Base-by-base conservation (phyloP, 306 rosid genomes). In the Mimosa bimucronata region DNA sequence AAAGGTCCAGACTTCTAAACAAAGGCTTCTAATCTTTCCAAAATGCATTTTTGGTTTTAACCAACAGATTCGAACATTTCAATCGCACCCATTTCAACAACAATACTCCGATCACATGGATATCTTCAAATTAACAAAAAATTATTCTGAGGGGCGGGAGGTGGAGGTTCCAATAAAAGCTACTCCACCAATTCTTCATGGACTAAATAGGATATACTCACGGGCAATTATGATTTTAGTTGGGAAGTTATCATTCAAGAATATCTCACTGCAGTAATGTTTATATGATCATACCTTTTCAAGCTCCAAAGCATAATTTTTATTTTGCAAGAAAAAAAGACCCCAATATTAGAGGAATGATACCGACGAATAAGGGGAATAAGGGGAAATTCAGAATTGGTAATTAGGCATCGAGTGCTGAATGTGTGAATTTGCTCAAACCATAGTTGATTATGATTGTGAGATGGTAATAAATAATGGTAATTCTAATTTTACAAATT, bases 401-500 rank as follows among this genome's bases (percentile, higher is more conserved):
- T 23, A 58, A 58, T 58, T 58, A 21, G 31, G 73, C 74, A 82
- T 50, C 46, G 5, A 57, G 26, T 72, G 41, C 48, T 60, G 42
- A 72, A 77, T 40, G 15, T 19, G 66, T 58, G 31, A 31, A 76
- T 69, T 18, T 77, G 34, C 53, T 30, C 38, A 53, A 82, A 14
- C 40, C 8, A 15, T 48, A 50, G 55, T 25, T 26, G 16, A 71
- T 52, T 14, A 77, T 42, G 25, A 23, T 53, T 55, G 73, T 5
- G 38, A 44, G 30, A 83, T 64, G 48, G 46, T 53, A 66, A 45
- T 62, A 83, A 41, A 82, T 42, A 77, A 60, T 26, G 37, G 53
- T 46, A 67, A 69, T 65, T 79, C 68, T 29, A 66, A 67, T 25
- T 73, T 78, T 66, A 73, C 76, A 83, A 66, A 66, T 31, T 77